Evolutionary conservation across 306 rosid species (phyloP).

Genomic region (Neltuma alba): DNA sequence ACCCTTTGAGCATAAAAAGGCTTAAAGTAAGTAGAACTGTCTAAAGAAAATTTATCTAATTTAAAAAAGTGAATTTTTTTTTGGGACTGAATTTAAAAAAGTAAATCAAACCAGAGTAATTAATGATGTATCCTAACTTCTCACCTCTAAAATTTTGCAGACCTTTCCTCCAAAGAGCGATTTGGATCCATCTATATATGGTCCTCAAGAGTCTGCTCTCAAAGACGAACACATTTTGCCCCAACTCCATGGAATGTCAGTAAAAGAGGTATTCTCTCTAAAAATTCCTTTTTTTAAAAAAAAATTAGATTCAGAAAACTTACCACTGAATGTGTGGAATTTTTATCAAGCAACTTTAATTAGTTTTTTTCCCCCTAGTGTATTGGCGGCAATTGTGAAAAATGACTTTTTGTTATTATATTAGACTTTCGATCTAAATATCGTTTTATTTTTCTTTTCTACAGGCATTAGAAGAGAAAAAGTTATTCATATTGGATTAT

Average conservation of each 20-base stretch:
- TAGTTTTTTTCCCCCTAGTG: too few relatives aligned
- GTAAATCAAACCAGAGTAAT: too few relatives aligned
- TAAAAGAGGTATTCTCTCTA: slow-evolving; percentile 50
- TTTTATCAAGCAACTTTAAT: too few relatives aligned
- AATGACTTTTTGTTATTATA: too few relatives aligned
- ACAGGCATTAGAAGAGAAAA: slow-evolving; percentile 41
- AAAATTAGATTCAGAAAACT: too few relatives aligned
- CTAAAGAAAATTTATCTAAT: not conserved
- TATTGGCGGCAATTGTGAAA: too few relatives aligned
- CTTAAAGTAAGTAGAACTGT: slow-evolving; percentile 32
- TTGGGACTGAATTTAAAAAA: too few relatives aligned
- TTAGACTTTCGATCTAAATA: too few relatives aligned
- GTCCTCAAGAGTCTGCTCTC: slow-evolving; percentile 45
- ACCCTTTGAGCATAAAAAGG: slow-evolving; percentile 47
- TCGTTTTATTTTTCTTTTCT: too few relatives aligned
- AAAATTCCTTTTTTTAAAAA: too few relatives aligned
- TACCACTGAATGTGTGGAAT: too few relatives aligned
- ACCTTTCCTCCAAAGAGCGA: slow-evolving; percentile 47
- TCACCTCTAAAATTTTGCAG: slow-evolving; percentile 8
- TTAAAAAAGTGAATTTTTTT: too few relatives aligned
- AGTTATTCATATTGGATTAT: slow-evolving; percentile 42
- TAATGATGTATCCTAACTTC: not conserved
- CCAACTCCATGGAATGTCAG: slow-evolving; percentile 46
- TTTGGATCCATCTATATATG: slow-evolving; percentile 39
- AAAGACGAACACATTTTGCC: slow-evolving; percentile 45